Evolutionary conservation across 331 rosid genomes (phyloP).

Genomic region (Spiraea crenata): DNA sequence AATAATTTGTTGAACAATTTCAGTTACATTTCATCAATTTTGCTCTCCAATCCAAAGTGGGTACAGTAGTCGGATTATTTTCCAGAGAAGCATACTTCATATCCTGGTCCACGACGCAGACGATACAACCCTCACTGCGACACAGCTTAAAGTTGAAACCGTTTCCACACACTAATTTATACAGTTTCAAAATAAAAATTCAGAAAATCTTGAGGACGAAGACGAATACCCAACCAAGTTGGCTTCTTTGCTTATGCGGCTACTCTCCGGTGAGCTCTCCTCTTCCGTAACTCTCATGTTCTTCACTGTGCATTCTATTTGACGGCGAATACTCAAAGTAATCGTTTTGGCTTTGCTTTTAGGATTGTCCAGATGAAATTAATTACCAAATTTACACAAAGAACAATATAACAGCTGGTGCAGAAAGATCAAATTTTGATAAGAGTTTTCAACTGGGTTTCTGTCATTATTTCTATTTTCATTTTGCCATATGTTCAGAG

Average conservation of each 20-base stretch:
- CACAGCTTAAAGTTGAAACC: background rate
- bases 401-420: no score
- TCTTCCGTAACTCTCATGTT: background rate
- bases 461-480: background rate
- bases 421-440: constrained; percentile 16
- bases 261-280: constrained; percentile 17
- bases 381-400: background rate
- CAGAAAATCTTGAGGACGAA: background rate
- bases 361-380: background rate
- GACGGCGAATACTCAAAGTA: background rate
- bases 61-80: background rate
- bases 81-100: background rate
- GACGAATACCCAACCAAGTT: background rate
- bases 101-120: background rate
- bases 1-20: no score
- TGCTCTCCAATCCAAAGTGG: background rate
- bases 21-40: background rate
- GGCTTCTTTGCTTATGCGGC: constrained; percentile 10
- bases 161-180: constrained; percentile 1
- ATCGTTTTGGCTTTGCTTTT: background rate
- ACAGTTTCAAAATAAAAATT: background rate
- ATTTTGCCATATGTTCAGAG: background rate
- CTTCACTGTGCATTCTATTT: background rate
- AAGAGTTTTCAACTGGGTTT: constrained; percentile 4
- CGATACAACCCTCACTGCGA: background rate